phyloP scores from a whole-genome alignment of 805 yeast species.

The Barnettozyma pratensis region DNA sequence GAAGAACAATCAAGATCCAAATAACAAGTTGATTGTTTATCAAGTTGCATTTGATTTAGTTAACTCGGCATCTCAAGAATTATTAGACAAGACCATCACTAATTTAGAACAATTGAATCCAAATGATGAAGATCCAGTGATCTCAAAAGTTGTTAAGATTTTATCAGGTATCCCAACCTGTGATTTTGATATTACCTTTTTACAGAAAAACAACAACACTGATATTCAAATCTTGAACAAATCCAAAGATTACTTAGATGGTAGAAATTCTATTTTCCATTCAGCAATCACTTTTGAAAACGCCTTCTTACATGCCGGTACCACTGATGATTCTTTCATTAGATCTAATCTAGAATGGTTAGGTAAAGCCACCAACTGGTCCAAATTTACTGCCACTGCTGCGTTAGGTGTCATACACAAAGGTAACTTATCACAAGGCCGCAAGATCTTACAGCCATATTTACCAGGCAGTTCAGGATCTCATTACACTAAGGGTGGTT shows the following conservation, averaged over 20 bases:
- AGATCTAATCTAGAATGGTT: slow-evolving; percentile 91
- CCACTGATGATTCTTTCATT: slow-evolving; percentile 90
- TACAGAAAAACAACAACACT: slow-evolving; percentile 81
- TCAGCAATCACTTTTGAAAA: slow-evolving; percentile 93
- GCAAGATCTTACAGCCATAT: slow-evolving; percentile 81
- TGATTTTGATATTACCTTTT: slow-evolving; percentile 84
- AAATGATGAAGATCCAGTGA: slow-evolving; percentile 23
- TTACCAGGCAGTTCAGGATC: slow-evolving; percentile 79
- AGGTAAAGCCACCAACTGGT: slow-evolving; percentile 97
- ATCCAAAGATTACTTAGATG: slow-evolving; percentile 78
- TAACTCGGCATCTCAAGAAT: slow-evolving; percentile 84
- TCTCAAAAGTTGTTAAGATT: slow-evolving; percentile 54
- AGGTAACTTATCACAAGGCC: slow-evolving; percentile 91
- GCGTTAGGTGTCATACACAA: slow-evolving; percentile 96
- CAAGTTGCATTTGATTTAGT: slow-evolving; percentile 96
- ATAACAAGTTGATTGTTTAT: slow-evolving; percentile 58
- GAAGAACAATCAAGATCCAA: slow-evolving; percentile 29
- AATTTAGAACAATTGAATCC: slow-evolving; percentile 29
- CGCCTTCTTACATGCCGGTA: slow-evolving; percentile 94
- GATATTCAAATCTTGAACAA: slow-evolving; percentile 78
- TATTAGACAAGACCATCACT: slow-evolving; percentile 54
- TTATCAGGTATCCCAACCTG: slow-evolving; percentile 91
- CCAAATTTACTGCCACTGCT: slow-evolving; percentile 95
- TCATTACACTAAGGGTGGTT: slow-evolving; percentile 92
- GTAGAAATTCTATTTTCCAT: slow-evolving; percentile 90